Evolutionary conservation across 1,139 yeast genomes (phyloP), one percentile per base, ranked within the genome.

Genomic region (Sugiyamaella sp.): DNA sequence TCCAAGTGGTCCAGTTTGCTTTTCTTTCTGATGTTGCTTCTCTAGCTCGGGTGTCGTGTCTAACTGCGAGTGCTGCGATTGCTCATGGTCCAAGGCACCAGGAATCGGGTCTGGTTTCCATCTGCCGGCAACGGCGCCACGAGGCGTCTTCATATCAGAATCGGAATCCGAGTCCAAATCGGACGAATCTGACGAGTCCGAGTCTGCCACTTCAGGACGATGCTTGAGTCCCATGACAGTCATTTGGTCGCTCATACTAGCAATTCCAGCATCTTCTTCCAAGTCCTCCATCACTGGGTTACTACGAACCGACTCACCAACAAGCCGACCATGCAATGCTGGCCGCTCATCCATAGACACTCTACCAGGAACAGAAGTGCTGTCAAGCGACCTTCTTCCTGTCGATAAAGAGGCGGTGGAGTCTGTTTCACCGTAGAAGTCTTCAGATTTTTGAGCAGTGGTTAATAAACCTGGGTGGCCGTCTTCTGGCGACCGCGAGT

Each of bases 401-500:
- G 69, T 64, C 4, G 69, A 66, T 14, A 66, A 53, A 10, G 69
- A 64, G 2, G 67, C 67, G 16, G 66, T 55, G 1, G 69, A 65
- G 45, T 63, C 68, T 3, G 56, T 52, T 29, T 57, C 60, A 10
- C 57, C 57, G 35, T 58, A 58, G 21, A 55, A 54, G 33, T 59
- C 62, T 19, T 56, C 60, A 2, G 54, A 51, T 38, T 29, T 39
- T 2, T 44, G 43, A 37, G 12, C 46, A 25, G 24, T 14, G 6
- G 9, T 12, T 24, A 40, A 24, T 17, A 25, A 12, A 16, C 37
- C 22, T 17, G 9, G 32, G 29, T 42, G 46, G n/a, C 20, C 10
- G 10, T 42, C 46, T 25, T 42, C 46, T 25, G 44, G 44, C 12
- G 16, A 40, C n/a, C 25, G 46, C 10, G 38, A 43, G 20, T 16